A percentile compares a stretch with the other conserved stretches of the same genome.
Evolutionary conservation across 2,329 filamentous ascomycete species (phyloP).

Genomic region (Meredithiella fracta): DNA sequence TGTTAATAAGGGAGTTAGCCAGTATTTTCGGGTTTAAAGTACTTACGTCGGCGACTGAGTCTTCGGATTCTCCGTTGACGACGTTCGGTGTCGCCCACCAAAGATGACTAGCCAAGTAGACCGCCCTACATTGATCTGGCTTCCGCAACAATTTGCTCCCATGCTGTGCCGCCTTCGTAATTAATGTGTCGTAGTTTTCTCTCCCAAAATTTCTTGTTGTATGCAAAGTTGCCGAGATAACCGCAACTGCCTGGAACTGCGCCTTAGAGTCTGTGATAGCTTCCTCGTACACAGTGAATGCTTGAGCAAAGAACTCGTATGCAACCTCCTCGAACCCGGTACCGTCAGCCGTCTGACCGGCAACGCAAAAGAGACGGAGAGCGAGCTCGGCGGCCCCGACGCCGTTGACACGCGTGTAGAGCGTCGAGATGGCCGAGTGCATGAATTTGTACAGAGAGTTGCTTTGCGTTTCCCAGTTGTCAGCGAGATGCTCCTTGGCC

Average conservation of each 20-base stretch:
- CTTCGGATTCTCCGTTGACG: slow-evolving; percentile 62
- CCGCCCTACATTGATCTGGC: slow-evolving; percentile 90
- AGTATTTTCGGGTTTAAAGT: background rate
- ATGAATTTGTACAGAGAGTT: slow-evolving; percentile 90
- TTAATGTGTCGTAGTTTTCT: slow-evolving; percentile 96
- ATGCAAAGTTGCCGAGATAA: slow-evolving; percentile 79
- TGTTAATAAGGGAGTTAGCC: background rate
- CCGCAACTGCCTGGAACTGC: slow-evolving; percentile 93
- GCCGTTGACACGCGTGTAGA: slow-evolving; percentile 71
- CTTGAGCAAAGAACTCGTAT: slow-evolving; percentile 96
- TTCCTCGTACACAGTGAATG: slow-evolving; percentile 96
- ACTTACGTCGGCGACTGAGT: slow-evolving; percentile 48
- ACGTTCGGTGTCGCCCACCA: slow-evolving; percentile 92
- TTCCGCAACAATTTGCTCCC: slow-evolving; percentile 95
- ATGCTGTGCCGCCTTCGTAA: slow-evolving; percentile 93
- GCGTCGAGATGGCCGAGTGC: slow-evolving; percentile 68
- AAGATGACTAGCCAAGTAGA: slow-evolving; percentile 88
- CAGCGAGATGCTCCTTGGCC: slow-evolving; percentile 64
- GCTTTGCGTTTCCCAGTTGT: slow-evolving; percentile 45
- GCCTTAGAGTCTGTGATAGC: slow-evolving; percentile 88
- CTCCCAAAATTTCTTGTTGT: slow-evolving; percentile 80
- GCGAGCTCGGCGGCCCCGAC: slow-evolving; percentile 71
- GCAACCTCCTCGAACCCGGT: slow-evolving; percentile 87
- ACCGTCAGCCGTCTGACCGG: slow-evolving; percentile 83
- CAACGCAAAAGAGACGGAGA: slow-evolving; percentile 76